phyloP scores from a whole-genome alignment of 805 yeast species.

The Yueomyces sp. region DNA sequence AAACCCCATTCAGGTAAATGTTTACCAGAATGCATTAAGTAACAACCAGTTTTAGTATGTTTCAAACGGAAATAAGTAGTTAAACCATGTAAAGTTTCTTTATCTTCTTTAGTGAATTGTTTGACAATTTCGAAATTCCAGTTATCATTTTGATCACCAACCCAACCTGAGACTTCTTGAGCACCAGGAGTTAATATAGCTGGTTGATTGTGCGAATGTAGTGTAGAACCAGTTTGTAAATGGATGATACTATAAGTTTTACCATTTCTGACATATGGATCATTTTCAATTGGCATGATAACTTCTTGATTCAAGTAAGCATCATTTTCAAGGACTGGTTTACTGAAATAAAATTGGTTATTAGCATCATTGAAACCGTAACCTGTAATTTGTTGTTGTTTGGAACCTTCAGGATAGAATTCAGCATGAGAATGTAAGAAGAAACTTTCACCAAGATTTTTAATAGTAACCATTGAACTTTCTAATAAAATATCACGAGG shows the following conservation, averaged over 20 bases:
- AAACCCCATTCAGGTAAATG: conserved; percentile 78
- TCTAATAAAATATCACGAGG: conserved; percentile 64
- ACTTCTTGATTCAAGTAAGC: conserved; percentile 11
- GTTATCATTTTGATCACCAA: conserved; percentile 74
- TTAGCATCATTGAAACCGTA: conserved; percentile 82
- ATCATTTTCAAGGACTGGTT: conserved; percentile 9
- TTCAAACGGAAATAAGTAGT: conserved; percentile 59
- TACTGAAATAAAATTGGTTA: conserved; percentile 66
- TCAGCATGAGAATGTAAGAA: conserved; percentile 82
- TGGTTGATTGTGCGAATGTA: conserved; percentile 74
- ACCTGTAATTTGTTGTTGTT: conserved; percentile 89
- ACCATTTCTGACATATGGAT: conserved; percentile 37
- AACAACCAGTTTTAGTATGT: conserved; percentile 56
- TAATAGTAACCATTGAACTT: conserved; percentile 33
- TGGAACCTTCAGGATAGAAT: conserved; percentile 82
- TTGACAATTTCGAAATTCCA: conserved; percentile 79
- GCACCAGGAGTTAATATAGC: conserved; percentile 62
- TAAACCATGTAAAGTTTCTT: conserved; percentile 47
- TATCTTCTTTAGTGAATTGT: conserved; percentile 39
- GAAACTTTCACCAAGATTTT: conserved; percentile 49
- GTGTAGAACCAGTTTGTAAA: conserved; percentile 50
- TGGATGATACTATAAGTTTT: conserved; percentile 63
- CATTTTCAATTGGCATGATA: conserved; percentile 7
- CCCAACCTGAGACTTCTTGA: conserved; percentile 78
- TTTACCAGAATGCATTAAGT: conserved; percentile 58